Base-by-base conservation (phyloP, 306 rosid genomes). In the Rosa rugosa region DNA sequence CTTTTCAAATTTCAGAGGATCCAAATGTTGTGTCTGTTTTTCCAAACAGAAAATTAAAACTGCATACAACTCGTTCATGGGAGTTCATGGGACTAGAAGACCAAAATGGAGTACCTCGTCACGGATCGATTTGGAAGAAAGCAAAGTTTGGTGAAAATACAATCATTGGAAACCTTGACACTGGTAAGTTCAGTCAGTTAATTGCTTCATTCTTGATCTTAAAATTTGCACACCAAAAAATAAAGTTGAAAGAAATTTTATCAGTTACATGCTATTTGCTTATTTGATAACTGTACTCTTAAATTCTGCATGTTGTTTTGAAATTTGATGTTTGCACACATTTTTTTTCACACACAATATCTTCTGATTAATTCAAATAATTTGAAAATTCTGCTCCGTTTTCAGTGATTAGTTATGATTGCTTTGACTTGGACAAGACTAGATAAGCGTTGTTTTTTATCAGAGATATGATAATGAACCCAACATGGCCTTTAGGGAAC, bases 51-150 rank as follows among this genome's bases (percentile, higher is more conserved):
- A 62, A 42, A 62, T 49, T 75, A 34, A 23, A 90, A 67, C 53
- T 90, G 56, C 93, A 84, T 40, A 93, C 98, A 75, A 93, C 97
- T 4, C 85, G 45, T 3, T 89, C 97, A 42, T 93, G 98, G 98
- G 71, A 77, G 56, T 93, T 93, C 67, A 83, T 91, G 46, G 85
- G 87, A 14, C 23, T 91, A 6, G 91, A 81, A 17, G 73, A 31
- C 25, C 4, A 36, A 46, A 60, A 79, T 44, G 89, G 78, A 50
- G 64, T 6, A 25, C 38, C 72, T 81, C 75, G 50, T 53, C 4
- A 17, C 0, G 2, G 12, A 3, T 91, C 98, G 14, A 1, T 80
- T 54, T 93, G 97, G 98, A 65, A 27, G 1, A 77, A 77, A 75
- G 85, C 92, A 0, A 83, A 81, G 31, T 41, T 69, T 34, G 98